A percentile compares a stretch with the other conserved stretches of the same genome.
Conservation (phyloP, 306 rosid species). For the Lathyrus aphaca region DNA sequence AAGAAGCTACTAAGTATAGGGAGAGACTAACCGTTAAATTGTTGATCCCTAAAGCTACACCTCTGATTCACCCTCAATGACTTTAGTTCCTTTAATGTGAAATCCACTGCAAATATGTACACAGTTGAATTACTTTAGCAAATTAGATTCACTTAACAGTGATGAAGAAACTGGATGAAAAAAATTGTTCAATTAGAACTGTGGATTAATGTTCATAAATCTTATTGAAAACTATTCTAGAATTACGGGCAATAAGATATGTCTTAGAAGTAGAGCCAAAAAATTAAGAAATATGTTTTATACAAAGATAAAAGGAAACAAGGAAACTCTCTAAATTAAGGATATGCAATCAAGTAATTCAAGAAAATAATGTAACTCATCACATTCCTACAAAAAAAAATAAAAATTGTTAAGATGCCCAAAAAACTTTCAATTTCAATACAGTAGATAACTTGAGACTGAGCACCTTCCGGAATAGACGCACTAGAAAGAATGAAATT, state of each 20-base stretch:
- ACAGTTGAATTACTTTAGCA: conserved; percentile 17
- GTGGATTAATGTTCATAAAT: not conserved
- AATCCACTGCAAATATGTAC: conserved; percentile 71
- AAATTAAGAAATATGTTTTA: not conserved
- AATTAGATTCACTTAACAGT: not conserved
- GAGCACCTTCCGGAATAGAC: too few relatives aligned
- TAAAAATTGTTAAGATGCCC: conserved; percentile 5
- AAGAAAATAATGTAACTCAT: not conserved
- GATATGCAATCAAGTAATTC: not conserved
- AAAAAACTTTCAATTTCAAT: conserved; percentile 19
- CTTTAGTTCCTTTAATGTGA: conserved; percentile 72
- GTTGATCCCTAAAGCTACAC: conserved; percentile 73
- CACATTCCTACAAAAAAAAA: conserved; percentile 7
- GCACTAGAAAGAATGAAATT: not conserved
- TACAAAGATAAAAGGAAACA: not conserved
- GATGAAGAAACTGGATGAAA: not conserved
- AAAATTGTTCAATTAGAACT: not conserved
- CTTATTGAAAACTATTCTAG: not conserved
- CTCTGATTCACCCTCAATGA: conserved; percentile 79
- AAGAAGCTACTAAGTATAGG: conserved; percentile 5
- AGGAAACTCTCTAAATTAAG: not conserved
- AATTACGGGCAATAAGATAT: not conserved
- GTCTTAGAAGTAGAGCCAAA: not conserved
- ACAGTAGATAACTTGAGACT: not conserved
- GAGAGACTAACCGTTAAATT: conserved; percentile 69